Evolutionary conservation across 768 basidiomycete genomes (phyloP).

Genomic region (Rhodotorula kratochvilovae): DNA sequence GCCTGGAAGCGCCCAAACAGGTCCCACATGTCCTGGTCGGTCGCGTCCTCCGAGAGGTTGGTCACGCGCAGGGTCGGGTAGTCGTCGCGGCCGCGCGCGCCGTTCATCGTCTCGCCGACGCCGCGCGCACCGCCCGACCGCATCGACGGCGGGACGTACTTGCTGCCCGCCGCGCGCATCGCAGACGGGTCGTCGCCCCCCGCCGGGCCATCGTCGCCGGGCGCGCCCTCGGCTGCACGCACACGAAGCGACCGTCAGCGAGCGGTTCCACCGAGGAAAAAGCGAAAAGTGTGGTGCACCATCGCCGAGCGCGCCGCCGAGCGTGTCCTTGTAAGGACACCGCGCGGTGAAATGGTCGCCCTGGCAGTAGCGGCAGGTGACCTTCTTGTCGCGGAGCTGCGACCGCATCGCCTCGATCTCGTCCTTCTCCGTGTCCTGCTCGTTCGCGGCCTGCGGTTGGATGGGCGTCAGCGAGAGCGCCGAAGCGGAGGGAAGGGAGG

Average conservation of each 20-base stretch:
- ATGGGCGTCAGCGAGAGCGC: no score
- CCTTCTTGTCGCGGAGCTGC: conserved; percentile 62
- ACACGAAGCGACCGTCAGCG: not conserved
- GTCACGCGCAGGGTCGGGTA: conserved; percentile 94
- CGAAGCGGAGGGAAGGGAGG: no score
- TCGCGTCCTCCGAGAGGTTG: conserved; percentile 90
- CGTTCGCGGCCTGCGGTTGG: not conserved
- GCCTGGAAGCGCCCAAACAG: conserved; percentile 76
- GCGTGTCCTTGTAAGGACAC: conserved; percentile 94
- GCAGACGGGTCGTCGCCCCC: conserved; percentile 9
- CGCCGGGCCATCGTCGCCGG: conserved; percentile 10
- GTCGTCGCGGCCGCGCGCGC: conserved; percentile 64
- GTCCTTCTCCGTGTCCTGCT: conserved; percentile 39
- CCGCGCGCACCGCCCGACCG: conserved; percentile 62
- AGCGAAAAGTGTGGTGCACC: conserved; percentile 49
- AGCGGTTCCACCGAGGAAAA: not conserved
- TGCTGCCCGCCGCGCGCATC: conserved; percentile 54
- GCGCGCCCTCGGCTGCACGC: not conserved
- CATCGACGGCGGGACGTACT: conserved; percentile 93
- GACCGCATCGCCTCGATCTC: conserved; percentile 52
- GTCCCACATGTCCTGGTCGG: conserved; percentile 87
- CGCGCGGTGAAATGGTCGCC: conserved; percentile 97
- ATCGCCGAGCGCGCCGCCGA: conserved; percentile 61
- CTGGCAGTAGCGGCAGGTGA: conserved; percentile 87
- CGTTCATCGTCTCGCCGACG: conserved; percentile 71